These are phyloP conservation scores for Artemisia annua DNA, from an alignment of 129 eudicot species.

Conservation along the genomic window DNA sequence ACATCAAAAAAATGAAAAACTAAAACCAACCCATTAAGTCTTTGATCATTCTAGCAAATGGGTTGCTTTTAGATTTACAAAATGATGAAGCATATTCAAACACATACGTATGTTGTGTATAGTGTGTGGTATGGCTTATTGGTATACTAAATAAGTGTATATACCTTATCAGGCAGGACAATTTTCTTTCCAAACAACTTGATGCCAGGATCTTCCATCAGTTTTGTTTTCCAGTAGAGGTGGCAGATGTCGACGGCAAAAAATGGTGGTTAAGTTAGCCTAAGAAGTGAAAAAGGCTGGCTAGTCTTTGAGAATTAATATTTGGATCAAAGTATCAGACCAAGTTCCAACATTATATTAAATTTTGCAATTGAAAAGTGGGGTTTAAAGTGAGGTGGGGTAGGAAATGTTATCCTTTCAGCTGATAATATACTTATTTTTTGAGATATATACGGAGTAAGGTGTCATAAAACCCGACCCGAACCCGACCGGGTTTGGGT, in stretches of 20 bases:
- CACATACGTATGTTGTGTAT: constrained; percentile 18
- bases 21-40: constrained; percentile 29
- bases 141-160: constrained; percentile 7
- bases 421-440: background rate
- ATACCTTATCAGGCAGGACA: constrained; percentile 59
- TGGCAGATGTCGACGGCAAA: constrained; percentile 18
- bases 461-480: too few species aligned
- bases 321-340: constrained; percentile 23
- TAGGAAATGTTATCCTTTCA: constrained; percentile 7
- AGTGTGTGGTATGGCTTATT: constrained; percentile 20
- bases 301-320: constrained; percentile 19
- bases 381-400: constrained; percentile 22
- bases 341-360: constrained; percentile 3
- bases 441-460: too few species aligned
- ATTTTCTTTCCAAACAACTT: constrained; percentile 83
- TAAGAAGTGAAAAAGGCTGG: constrained; percentile 11
- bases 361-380: constrained; percentile 4
- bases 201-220: constrained; percentile 57
- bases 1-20: background rate
- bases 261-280: constrained; percentile 9
- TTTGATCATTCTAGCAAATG: constrained; percentile 18
- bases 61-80: constrained; percentile 28
- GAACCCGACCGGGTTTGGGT: too few species aligned
- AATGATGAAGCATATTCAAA: constrained; percentile 2
- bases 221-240: constrained; percentile 22